A percentile compares a stretch with the other conserved stretches of the same genome.
These are phyloP conservation scores for Alternaria sp. DNA, from an alignment of 2,329 filamentous ascomycete genomes.

Conservation along the genomic window DNA sequence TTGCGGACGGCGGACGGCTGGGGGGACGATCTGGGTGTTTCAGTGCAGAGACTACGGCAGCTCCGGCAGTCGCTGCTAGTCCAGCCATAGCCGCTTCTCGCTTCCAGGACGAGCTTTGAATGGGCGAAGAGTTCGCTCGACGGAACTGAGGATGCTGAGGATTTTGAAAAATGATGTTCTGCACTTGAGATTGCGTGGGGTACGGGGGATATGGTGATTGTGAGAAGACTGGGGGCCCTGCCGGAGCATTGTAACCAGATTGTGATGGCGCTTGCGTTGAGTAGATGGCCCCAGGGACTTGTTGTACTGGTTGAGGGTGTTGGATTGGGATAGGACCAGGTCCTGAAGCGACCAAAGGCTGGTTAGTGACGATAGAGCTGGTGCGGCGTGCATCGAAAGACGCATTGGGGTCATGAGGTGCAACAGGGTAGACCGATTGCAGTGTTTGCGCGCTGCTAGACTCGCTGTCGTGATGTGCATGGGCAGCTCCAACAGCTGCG, in stretches of 20 bases:
- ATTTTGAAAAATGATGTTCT: conserved; percentile 35
- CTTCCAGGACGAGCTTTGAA: conserved; percentile 50
- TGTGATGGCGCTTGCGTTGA: conserved; percentile 55
- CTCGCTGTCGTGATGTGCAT: conserved; percentile 58
- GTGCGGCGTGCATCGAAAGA: conserved; percentile 66
- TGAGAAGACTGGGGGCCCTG: conserved; percentile 54
- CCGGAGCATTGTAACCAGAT: conserved; percentile 53
- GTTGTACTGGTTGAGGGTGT: conserved; percentile 81
- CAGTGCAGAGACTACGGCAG: conserved; percentile 51
- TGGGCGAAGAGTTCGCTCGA: conserved; percentile 60
- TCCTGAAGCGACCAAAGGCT: conserved; percentile 45
- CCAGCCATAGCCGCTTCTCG: conserved; percentile 57
- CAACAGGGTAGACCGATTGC: conserved; percentile 71
- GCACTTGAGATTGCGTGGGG: conserved; percentile 30
- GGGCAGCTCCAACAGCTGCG: conserved; percentile 59
- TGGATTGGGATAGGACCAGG: conserved; percentile 72
- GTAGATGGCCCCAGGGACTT: conserved; percentile 75
- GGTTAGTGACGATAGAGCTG: conserved; percentile 58
- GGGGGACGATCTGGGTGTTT: conserved; percentile 21
- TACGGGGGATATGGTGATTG: conserved; percentile 34
- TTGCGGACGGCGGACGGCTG: conserved; percentile 39
- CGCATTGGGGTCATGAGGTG: conserved; percentile 68
- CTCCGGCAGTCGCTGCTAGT: conserved; percentile 54
- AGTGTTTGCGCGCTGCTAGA: conserved; percentile 60
- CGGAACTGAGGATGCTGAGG: conserved; percentile 41